Evolutionary conservation across 495 filamentous ascomycete genomes (phyloP), one percentile per base, ranked within the genome.

Genomic region (Patellaria atrata): DNA sequence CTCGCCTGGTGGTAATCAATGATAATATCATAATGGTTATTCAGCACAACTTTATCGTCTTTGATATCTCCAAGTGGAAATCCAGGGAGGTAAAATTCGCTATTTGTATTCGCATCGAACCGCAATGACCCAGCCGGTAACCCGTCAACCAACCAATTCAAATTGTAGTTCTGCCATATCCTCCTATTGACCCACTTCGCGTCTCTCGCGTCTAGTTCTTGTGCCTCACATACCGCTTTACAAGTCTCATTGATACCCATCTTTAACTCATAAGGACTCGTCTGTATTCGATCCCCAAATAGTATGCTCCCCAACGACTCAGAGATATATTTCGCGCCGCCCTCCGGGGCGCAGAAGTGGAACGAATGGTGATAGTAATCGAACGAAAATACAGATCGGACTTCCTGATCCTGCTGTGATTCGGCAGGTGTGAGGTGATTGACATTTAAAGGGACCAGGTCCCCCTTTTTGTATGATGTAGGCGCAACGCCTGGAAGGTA

Each of bases 401-500:
- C 65, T 38, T 81, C 75, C 17, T 74, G 69, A 58, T 92, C 82
- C 40, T 62, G 59, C 36, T 70, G 62, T 5, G 75, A 77, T n/a
- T 78, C 69, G 4, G 82, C 70, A 5, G 89, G 86, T 2, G 86
- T 92, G 41, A 97, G 74, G 47, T 75, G 71, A 57, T 97, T 96
- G 55, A 97, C 89, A 52, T 80, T 73, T 18, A 97, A 73, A 17
- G 83, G 79, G n/a, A 97, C 89, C 16, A 60, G 58, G 38, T 83
- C 75, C 45, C 70, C 74, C 16, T 60, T 50, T 43, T 76, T 68
- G 60, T 96, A 97, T 27, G 85, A 82, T 15, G 79, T 84, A n/a
- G 91, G 89, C 32, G 86, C 85, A 50, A 94, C 83, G 40, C 89
- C 89, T 11, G 89, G 89, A 23, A 97, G 77, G 60, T 96, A 96